Base-by-base conservation (phyloP, 192 early-diverging fungal genomes). In the Podila horticola region DNA sequence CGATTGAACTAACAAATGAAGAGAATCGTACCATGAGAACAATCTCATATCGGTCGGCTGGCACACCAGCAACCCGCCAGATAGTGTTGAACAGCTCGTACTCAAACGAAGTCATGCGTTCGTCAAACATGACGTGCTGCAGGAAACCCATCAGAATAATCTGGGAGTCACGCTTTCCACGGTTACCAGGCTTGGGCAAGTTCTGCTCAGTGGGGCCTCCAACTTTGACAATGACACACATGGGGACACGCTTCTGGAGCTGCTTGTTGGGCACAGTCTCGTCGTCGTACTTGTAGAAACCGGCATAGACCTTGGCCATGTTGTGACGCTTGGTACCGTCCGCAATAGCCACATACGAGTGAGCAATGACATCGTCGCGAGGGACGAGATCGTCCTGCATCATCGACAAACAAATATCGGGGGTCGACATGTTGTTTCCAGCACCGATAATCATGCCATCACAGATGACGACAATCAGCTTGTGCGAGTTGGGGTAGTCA, bases 151-250 rank as follows among this genome's bases (percentile, higher is more conserved):
- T 98, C 38, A 99, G 85, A 64, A 99, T 88, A 61, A 99, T 91
- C 84, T 99, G 97, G 12, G 96, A 96, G 82, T 99, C 97, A 34
- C 97, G 93, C 88, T 99, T 99, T 58, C 97, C 97, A 71, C 97
- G 88, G 82, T 95, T 95, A 24, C 94, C 94, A 29, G 94, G 92
- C 83, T 94, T 95, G 45, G 74, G 65, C 58, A 90, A 86, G 51
- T 75, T 84, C 30, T 84, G 71, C 74, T 92, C 91, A 12, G 84
- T 89, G 50, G 90, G 86, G 2, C 87, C 86, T 63, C 94, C 94
- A 77, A 88, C 89, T 82, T 94, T 94, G 72, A 91, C 89, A 30
- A 95, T 88, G 49, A 89, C 77, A 13, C 94, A 82, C 88, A 94
- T 91, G 19, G 94, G 94, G 24, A 95, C 89, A 7, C 84, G 84